A percentile compares a stretch with the other conserved stretches of the same genome.
phyloP scores from a whole-genome alignment of 148 eudicot genomes.

The Diospyros kaki region DNA sequence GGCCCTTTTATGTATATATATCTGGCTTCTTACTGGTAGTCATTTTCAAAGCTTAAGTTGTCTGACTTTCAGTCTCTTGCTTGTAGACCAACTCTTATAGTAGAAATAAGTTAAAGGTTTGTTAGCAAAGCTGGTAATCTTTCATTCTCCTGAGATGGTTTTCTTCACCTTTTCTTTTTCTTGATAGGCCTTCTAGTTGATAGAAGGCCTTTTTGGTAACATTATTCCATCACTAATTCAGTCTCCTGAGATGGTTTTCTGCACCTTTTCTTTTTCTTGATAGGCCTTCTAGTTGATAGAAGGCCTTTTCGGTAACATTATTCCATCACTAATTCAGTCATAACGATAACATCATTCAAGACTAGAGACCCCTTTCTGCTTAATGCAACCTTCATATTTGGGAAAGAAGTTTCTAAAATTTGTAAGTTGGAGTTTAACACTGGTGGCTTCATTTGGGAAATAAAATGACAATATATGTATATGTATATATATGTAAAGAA shows the following conservation, averaged over 20 bases:
- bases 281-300: too few species aligned
- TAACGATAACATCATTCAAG: too few species aligned
- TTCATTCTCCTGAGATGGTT: background rate
- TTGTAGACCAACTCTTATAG: background rate
- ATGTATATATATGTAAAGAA: too few species aligned
- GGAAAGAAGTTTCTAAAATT: background rate
- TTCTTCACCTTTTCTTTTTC: too few species aligned
- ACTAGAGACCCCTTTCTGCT: too few species aligned
- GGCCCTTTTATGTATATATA: background rate
- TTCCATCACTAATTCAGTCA: background rate
- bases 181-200: too few species aligned
- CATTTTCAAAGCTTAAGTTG: background rate
- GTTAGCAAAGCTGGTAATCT: background rate
- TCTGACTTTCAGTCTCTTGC: background rate
- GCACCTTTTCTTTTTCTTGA: too few species aligned
- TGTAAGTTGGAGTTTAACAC: background rate
- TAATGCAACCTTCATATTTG: too few species aligned
- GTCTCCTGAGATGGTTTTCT: too few species aligned
- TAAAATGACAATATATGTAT: too few species aligned
- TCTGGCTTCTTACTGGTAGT: background rate
- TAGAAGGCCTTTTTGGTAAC: background rate
- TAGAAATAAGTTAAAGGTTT: background rate
- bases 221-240: background rate
- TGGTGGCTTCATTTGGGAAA: background rate
- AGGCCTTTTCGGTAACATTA: background rate